Evolutionary conservation across 1,139 yeast species (phyloP).

Genomic region (Saccharomyces hybrid): DNA sequence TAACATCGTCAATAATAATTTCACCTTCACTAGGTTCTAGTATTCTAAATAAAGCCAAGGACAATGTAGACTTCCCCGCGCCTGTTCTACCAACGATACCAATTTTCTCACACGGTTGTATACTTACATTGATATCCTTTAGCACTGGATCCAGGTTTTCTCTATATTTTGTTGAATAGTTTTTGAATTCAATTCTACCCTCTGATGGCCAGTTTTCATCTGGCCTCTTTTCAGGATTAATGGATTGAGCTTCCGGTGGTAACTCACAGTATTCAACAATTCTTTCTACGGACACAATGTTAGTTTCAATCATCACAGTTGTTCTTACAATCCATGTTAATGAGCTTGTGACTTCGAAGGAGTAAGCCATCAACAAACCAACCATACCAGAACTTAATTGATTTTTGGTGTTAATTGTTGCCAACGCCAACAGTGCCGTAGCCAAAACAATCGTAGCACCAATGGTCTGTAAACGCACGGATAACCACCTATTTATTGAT

Average conservation of each 20-base stretch:
- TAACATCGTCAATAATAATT: constrained; percentile 44
- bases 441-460: constrained; percentile 58
- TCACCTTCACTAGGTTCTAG: constrained; percentile 56
- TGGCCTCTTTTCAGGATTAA: constrained; percentile 34
- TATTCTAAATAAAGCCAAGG: constrained; percentile 65
- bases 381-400: constrained; percentile 59
- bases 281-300: constrained; percentile 70
- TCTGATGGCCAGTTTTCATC: constrained; percentile 48
- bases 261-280: constrained; percentile 63
- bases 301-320: constrained; percentile 68
- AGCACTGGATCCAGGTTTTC: constrained; percentile 53
- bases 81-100: constrained; percentile 86
- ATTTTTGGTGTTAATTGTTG: constrained; percentile 42
- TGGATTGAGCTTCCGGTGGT: constrained; percentile 47
- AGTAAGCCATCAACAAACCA: constrained; percentile 68
- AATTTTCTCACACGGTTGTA: constrained; percentile 57
- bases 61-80: constrained; percentile 71
- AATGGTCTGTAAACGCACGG: constrained; percentile 58
- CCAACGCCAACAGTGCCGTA: constrained; percentile 51
- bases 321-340: constrained; percentile 56
- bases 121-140: constrained; percentile 43
- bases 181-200: constrained; percentile 50
- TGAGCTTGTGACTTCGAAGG: constrained; percentile 54
- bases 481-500: constrained; percentile 64
- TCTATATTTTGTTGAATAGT: constrained; percentile 60